Evolutionary conservation across 2,329 filamentous ascomycete genomes (phyloP).

Genomic region (Teratosphaeria epicoccoides): DNA sequence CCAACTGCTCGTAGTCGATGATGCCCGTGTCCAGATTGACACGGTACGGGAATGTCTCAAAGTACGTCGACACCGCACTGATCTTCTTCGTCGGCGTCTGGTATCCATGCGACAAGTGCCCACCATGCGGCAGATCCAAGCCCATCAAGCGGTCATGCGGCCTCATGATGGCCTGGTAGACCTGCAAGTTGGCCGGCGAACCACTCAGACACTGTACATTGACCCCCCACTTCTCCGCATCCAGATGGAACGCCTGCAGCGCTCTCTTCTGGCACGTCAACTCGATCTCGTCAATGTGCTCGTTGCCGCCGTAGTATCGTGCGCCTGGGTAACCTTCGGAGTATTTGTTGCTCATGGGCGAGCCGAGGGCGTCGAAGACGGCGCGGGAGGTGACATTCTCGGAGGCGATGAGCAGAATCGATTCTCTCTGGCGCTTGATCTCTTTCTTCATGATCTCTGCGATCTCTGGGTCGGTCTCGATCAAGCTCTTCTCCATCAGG

Average conservation of each 20-base stretch:
- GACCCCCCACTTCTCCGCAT: conserved; percentile 88
- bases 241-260: conserved; percentile 79
- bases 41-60: conserved; percentile 96
- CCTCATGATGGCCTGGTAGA: conserved; percentile 86
- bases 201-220: conserved; percentile 92
- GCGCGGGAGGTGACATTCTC: conserved; percentile 99
- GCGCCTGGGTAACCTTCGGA: conserved; percentile 97
- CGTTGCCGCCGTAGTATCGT: conserved; percentile 97
- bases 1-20: conserved; percentile 91
- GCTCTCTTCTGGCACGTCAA: conserved; percentile 89
- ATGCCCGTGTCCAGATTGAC: conserved; percentile 82
- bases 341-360: conserved; percentile 93
- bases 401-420: conserved; percentile 95
- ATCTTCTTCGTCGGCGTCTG: conserved; percentile 78
- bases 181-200: conserved; percentile 63
- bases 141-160: conserved; percentile 95
- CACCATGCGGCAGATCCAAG: conserved; percentile 89
- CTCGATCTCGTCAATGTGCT: conserved; percentile 97
- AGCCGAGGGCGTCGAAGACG: conserved; percentile 94
- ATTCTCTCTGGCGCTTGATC: conserved; percentile 94
- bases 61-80: conserved; percentile 96
- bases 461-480: conserved; percentile 87
- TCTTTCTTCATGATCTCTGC: conserved; percentile 94
- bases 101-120: conserved; percentile 93
- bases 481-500: conserved; percentile 89